Base-by-base conservation (phyloP, 768 basidiomycete genomes). In the Chalciporus pseudorubinellus region DNA sequence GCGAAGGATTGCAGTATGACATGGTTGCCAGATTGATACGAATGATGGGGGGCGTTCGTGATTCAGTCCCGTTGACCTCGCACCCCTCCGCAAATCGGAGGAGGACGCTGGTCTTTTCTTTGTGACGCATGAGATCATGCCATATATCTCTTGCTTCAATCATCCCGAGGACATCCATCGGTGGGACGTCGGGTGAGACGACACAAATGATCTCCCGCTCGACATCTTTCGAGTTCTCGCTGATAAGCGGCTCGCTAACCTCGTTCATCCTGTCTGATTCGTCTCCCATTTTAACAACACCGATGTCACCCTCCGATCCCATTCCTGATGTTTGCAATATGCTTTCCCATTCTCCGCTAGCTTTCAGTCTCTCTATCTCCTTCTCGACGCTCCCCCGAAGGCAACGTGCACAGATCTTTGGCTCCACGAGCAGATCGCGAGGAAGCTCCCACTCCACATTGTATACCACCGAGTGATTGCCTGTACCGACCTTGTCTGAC, bases 391-490 rank as follows among this genome's bases (percentile, higher is more conserved):
- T 70, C 5, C 68, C 66, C 12, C 60, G 28, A 21, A 77, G 64
- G 44, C 81, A 82, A 8, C 47, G 7, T 0, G 42, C 26, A 61
- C 80, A 82, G 2, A 80, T 19, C 0, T 58, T 52, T 2, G 69
- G 66, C 2, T 60, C 64, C 6, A 66, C 46, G 5, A 80, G 63
- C 4, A 75, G 16, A 16, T 69, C 63, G 1, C 75, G 72, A 1
- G 83, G 82, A 2, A 85, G 59, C 36, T 80, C 79, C 70, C 76
- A 77, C 48, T 80, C 77, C 6, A 73, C 79, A 36, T 69, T 58
- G 57, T 79, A 78, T 0, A 81, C 79, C 31, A 64, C 43, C 0
- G 84, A 84, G 58, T 85, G 84, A 57, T 80, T 58, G 0, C 84
- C 83, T 0, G 13, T 0, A 6, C 82, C 83, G 7, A 73, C 53